phyloP scores from a whole-genome alignment of 2,329 filamentous ascomycete species.

The Calonectria naviculata region DNA sequence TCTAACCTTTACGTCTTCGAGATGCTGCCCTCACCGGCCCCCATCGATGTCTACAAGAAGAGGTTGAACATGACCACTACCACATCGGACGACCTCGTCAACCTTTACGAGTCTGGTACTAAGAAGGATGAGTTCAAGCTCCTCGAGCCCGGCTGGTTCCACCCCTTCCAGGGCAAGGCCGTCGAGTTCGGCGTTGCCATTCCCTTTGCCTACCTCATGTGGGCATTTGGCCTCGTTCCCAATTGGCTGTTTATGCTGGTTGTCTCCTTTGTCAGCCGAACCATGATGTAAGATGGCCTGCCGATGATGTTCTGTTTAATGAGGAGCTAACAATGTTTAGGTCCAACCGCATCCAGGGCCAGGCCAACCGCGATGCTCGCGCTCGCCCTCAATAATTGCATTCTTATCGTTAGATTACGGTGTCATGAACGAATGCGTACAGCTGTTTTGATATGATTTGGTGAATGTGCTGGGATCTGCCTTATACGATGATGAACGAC shows the following conservation, averaged over 20 bases:
- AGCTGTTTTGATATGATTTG: constrained; percentile 22
- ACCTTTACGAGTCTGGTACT: constrained; percentile 63
- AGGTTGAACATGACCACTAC: constrained; percentile 77
- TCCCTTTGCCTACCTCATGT: constrained; percentile 75
- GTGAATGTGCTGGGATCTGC: constrained; percentile 25
- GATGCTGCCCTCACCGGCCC: constrained; percentile 72
- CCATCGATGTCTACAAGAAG: constrained; percentile 73
- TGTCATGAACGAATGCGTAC: constrained; percentile 20
- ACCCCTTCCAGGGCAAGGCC: constrained; percentile 78
- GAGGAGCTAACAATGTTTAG: constrained; percentile 44
- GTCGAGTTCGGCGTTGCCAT: constrained; percentile 71
- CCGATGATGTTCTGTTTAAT: neutral
- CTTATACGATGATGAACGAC: constrained; percentile 25
- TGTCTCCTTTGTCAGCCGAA: constrained; percentile 78
- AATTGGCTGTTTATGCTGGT: constrained; percentile 84
- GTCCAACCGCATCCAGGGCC: constrained; percentile 49
- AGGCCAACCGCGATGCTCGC: constrained; percentile 21
- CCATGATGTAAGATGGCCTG: constrained; percentile 74
- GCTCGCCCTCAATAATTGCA: constrained; percentile 29
- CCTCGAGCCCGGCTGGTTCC: constrained; percentile 72
- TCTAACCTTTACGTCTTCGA: constrained; percentile 76
- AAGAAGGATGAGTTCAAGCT: constrained; percentile 58
- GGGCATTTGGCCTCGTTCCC: constrained; percentile 73
- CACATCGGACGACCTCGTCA: constrained; percentile 71
- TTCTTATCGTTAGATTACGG: neutral